Base-by-base conservation (phyloP, 2,329 filamentous ascomycete genomes). In the Domatiomyces catenatus region DNA sequence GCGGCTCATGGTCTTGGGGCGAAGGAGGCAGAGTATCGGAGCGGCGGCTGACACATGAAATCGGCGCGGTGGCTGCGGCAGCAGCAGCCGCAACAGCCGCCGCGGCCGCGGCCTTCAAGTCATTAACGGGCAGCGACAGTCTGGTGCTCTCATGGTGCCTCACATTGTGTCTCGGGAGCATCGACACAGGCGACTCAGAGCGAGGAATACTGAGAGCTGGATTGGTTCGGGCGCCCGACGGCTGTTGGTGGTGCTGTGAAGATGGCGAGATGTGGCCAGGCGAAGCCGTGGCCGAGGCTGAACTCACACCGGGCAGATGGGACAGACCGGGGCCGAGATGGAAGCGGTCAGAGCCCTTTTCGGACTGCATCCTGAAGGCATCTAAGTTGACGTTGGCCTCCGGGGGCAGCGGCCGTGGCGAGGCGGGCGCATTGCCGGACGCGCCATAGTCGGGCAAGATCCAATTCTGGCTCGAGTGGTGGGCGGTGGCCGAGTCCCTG, bases 301-400 rank as follows among this genome's bases (percentile, higher is more conserved):
- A 12, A 4, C 4, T 36, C 28, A 12, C 4, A 4, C 8, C 2
- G 3, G 51, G 39, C 17, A 51, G 19, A 26, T 19, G 50, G 22
- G 47, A 46, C 28, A 53, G 46, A 18, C 48, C 17, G 44, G 49
- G 50, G 2, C 26, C 7, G 39, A 47, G 24, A 24, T 48, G 19
- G 17, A 48, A 48, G 5, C 19, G 71, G 57, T 78, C 78, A 42
- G 48, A 68, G 58, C 81, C 81, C 36, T 76, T 72, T 60, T 89
- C 84, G n/a, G 79, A 76, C 61, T 87, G 82, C 56, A 75, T 79
- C 58, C 75, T 75, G 63, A 93, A 90, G 2, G 83, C 83, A 63
- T 90, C 86, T 56, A 84, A 90, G n/a, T 88, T 82, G 5, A 84
- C 77, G 60, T 89, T 88, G 32, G 82, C 79, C 60, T 90, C 84